Percentiles rank a stretch among this genome's conserved stretches.
Evolutionary conservation across 345 rosid genomes (phyloP).

Genomic region (Lepidium aucheri): DNA sequence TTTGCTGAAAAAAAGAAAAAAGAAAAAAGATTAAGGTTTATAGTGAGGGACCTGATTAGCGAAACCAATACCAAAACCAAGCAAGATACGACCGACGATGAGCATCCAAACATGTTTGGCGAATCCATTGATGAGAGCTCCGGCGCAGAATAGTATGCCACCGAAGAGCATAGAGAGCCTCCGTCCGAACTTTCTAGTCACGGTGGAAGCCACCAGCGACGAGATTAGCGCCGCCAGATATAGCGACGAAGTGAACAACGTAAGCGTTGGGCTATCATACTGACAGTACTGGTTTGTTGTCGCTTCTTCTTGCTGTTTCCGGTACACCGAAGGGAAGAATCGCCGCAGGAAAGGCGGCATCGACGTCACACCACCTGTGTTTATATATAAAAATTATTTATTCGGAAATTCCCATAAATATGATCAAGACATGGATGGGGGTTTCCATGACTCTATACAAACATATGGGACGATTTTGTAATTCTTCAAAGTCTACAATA

Average conservation of each 20-base stretch:
- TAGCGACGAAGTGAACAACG: constrained; percentile 88
- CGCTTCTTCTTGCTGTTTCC: constrained; percentile 36
- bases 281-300: constrained; percentile 67
- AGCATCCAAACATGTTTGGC: constrained; percentile 87
- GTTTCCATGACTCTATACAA: not conserved
- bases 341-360: constrained; percentile 58
- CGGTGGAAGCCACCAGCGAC: constrained; percentile 70
- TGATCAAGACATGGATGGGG: not conserved
- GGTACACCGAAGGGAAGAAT: constrained; percentile 66
- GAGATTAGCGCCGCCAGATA: constrained; percentile 78
- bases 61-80: constrained; percentile 95
- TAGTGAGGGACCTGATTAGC: constrained; percentile 74
- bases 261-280: constrained; percentile 61
- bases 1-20: too few relatives aligned
- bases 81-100: constrained; percentile 75
- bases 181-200: constrained; percentile 73
- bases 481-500: not conserved
- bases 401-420: not conserved
- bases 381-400: not conserved
- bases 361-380: constrained; percentile 85
- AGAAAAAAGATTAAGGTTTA: too few relatives aligned
- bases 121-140: constrained; percentile 77
- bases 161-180: constrained; percentile 83
- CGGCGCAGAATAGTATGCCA: constrained; percentile 70
- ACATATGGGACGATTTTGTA: not conserved